These are phyloP conservation scores for Tetratostichococcus sp. DNA, from an alignment of 139 green algal species.

Conservation along the genomic window DNA sequence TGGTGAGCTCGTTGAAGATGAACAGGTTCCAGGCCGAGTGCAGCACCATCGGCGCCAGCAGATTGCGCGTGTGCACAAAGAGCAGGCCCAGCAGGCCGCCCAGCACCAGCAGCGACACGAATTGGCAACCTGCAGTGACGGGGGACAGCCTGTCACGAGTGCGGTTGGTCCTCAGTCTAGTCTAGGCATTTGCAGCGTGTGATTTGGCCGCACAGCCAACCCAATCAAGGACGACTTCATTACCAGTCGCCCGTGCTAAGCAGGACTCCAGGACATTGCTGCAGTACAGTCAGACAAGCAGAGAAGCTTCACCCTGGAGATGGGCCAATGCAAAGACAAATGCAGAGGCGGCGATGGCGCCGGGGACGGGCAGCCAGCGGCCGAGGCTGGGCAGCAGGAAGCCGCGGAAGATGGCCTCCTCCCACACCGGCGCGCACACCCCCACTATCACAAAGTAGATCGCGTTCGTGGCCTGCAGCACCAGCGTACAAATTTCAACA, in stretches of 20 bases:
- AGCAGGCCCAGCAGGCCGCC: slow-evolving; percentile 75
- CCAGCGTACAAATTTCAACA: no score
- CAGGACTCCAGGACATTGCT: no score
- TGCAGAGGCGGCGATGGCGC: slow-evolving; percentile 45
- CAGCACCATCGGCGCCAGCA: slow-evolving; percentile 70
- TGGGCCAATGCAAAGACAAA: slow-evolving; percentile 84
- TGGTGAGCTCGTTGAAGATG: slow-evolving; percentile 41
- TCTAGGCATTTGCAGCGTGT: no score
- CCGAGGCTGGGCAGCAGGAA: slow-evolving; percentile 88
- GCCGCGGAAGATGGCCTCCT: slow-evolving; percentile 91
- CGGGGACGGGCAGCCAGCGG: slow-evolving; percentile 51
- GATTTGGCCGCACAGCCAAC: no score
- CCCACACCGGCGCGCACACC: slow-evolving; percentile 86
- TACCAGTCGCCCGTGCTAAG: no score
- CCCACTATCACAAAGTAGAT: slow-evolving; percentile 74
- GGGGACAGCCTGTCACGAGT: no score
- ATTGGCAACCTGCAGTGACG: slow-evolving; percentile 43
- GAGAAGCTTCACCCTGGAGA: slow-evolving; percentile 53
- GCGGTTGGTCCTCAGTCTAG: no score
- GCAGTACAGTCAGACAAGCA: no score
- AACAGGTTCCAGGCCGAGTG: slow-evolving; percentile 81
- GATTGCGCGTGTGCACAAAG: slow-evolving; percentile 70
- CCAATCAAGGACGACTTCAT: no score
- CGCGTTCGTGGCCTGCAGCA: slow-evolving; percentile 42
- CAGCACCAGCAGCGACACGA: slow-evolving; percentile 84